Percentiles rank a stretch among this genome's conserved stretches.
Conservation (phyloP, 1,284 basidiomycete genomes). For the Ceratobasidium sp. region DNA sequence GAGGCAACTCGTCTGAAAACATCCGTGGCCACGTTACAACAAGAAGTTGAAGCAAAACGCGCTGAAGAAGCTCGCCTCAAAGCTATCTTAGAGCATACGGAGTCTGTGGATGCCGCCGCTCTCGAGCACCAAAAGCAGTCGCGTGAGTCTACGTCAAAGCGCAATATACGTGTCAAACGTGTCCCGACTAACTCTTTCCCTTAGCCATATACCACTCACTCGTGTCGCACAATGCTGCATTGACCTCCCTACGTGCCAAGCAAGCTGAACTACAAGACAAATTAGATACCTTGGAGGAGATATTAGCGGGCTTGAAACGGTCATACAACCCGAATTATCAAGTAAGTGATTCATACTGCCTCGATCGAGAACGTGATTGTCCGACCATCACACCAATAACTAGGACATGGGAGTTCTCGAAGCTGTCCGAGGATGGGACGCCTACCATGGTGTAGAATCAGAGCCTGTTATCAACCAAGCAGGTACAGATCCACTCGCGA, state of each 20-base stretch:
- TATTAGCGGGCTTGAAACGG: slow-evolving; percentile 83
- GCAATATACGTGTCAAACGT: neutral
- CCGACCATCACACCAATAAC: neutral
- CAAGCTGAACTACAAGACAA: slow-evolving; percentile 80
- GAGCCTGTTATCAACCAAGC: slow-evolving; percentile 33
- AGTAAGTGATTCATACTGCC: slow-evolving; percentile 36
- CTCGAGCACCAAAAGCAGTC: slow-evolving; percentile 87
- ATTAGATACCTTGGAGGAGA: slow-evolving; percentile 83
- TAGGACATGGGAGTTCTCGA: slow-evolving; percentile 96
- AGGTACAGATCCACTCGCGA: slow-evolving; percentile 45
- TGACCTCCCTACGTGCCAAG: slow-evolving; percentile 81
- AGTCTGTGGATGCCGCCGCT: slow-evolving; percentile 78
- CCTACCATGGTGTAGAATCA: slow-evolving; percentile 70
- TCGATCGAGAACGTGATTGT: neutral
- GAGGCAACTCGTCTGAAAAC: slow-evolving; percentile 86
- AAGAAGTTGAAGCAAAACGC: slow-evolving; percentile 73
- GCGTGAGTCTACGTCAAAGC: slow-evolving; percentile 66
- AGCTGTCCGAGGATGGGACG: slow-evolving; percentile 94
- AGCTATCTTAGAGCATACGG: slow-evolving; percentile 76
- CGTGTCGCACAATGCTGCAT: slow-evolving; percentile 77
- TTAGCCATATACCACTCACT: slow-evolving; percentile 86
- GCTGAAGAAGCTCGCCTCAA: slow-evolving; percentile 77
- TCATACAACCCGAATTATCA: slow-evolving; percentile 99
- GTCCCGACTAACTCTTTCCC: neutral
- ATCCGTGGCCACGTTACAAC: slow-evolving; percentile 66